These are phyloP conservation scores for Solanum piurae DNA, from an alignment of 257 asterid genomes.

Conservation along the genomic window DNA sequence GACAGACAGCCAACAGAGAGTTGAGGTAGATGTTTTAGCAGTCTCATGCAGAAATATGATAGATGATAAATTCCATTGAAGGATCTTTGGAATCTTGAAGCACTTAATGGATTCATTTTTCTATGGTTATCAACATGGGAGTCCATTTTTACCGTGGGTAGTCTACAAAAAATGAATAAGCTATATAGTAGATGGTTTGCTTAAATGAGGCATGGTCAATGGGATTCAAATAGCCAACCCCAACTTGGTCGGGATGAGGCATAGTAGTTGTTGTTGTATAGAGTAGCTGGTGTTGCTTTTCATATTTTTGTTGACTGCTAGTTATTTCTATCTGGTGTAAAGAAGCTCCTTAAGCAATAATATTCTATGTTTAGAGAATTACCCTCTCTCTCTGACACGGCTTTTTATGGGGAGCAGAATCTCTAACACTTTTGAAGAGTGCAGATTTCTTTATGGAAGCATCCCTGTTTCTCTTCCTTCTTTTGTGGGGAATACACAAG, in stretches of 20 bases:
- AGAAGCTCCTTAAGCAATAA: background rate
- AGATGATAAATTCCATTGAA: background rate
- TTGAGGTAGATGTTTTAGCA: background rate
- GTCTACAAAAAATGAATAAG: background rate
- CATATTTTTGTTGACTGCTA: background rate
- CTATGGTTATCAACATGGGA: background rate
- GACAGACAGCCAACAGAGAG: background rate
- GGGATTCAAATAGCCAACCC: background rate
- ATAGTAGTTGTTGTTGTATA: background rate
- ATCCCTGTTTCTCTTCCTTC: background rate
- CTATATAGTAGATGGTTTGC: background rate
- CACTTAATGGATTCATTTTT: background rate
- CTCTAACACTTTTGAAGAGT: background rate
- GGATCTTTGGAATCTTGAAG: background rate
- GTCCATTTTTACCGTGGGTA: background rate
- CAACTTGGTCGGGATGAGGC: background rate
- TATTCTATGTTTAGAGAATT: background rate
- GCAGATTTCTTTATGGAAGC: background rate
- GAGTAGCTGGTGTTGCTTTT: background rate
- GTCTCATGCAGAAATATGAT: background rate
- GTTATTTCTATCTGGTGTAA: background rate
- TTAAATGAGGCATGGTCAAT: background rate
- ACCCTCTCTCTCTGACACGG: background rate
- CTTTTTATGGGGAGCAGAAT: background rate
- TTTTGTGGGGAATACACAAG: background rate